Percentiles rank a stretch among this genome's conserved stretches.
Evolutionary conservation across 2,329 filamentous ascomycete genomes (phyloP).

Genomic region (Penicillium sp.): DNA sequence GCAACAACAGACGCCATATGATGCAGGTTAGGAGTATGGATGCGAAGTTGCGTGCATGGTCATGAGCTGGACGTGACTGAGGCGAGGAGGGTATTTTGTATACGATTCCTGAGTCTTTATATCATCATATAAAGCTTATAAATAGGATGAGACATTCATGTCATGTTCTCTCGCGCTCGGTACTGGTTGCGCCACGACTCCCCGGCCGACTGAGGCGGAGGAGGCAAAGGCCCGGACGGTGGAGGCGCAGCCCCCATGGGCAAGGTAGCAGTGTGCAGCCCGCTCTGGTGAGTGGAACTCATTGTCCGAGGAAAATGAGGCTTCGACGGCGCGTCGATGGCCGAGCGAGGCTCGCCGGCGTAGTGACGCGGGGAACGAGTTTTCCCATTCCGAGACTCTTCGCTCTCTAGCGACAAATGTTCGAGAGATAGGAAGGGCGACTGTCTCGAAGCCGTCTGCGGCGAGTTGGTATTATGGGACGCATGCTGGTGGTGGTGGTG

Average conservation of each 20-base stretch:
- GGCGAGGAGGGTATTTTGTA: neutral
- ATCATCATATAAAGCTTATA: neutral
- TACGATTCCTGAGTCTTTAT: neutral
- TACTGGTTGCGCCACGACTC: conserved; percentile 15
- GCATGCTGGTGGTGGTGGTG: conserved; percentile 10
- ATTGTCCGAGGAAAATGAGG: conserved; percentile 37
- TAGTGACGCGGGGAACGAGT: conserved; percentile 27
- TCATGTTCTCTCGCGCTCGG: conserved; percentile 14
- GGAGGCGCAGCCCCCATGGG: conserved; percentile 60
- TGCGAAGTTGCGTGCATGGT: neutral
- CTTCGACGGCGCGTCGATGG: conserved; percentile 34
- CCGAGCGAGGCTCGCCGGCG: conserved; percentile 33
- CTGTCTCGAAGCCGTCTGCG: conserved; percentile 15
- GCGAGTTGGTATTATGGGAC: conserved; percentile 14
- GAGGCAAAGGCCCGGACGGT: conserved; percentile 53
- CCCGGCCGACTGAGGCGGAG: conserved; percentile 47
- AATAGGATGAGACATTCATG: neutral
- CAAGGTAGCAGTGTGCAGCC: conserved; percentile 54
- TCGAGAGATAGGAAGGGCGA: conserved; percentile 39
- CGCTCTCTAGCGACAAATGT: conserved; percentile 41
- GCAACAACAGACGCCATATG: conserved; percentile 12
- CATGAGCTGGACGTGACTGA: neutral
- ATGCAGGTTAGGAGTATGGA: conserved; percentile 9
- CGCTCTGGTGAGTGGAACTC: conserved; percentile 34
- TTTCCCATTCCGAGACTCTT: conserved; percentile 28